A percentile compares a stretch with the other conserved stretches of the same genome.
Evolutionary conservation across 139 green algal species (phyloP).

Genomic region (Chlamydomonas sphaeroides): DNA sequence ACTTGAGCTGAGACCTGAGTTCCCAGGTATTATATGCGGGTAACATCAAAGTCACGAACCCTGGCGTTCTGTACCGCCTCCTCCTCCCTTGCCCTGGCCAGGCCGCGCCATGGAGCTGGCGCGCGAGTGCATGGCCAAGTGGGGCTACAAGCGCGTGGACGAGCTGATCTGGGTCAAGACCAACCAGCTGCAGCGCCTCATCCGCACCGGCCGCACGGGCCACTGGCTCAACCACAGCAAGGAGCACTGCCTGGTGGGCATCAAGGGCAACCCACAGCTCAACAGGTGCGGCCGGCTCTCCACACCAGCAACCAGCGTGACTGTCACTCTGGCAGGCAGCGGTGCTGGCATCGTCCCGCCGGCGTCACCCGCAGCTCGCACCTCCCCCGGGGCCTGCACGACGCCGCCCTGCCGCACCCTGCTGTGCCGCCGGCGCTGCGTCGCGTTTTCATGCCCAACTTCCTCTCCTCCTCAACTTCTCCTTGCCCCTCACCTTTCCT

Average conservation of each 20-base stretch:
- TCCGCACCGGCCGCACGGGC: constrained; percentile 75
- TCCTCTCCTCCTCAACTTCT: background rate
- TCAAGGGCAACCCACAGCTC: constrained; percentile 83
- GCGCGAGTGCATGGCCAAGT: constrained; percentile 83
- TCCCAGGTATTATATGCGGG: too few species aligned
- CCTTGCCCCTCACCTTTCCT: background rate
- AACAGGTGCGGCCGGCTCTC: constrained; percentile 55
- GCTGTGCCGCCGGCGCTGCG: too few species aligned
- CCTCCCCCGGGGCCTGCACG: too few species aligned
- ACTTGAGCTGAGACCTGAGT: too few species aligned
- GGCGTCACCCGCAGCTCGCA: too few species aligned
- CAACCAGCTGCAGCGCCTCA: constrained; percentile 87
- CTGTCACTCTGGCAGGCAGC: background rate
- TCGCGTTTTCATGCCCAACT: too few species aligned
- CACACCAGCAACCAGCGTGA: too few species aligned
- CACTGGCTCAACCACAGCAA: constrained; percentile 93
- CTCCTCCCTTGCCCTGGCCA: too few species aligned
- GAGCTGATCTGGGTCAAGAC: constrained; percentile 93
- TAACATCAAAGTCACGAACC: too few species aligned
- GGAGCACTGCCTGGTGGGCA: constrained; percentile 89
- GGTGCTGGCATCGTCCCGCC: background rate
- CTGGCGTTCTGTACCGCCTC: too few species aligned
- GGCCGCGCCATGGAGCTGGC: constrained; percentile 88
- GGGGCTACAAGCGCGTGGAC: constrained; percentile 88
- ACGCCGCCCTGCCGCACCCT: too few species aligned